Percentiles rank a stretch among this genome's conserved stretches.
These are phyloP conservation scores for Fistulinella staudtii DNA, from an alignment of 1,284 basidiomycete species.

Conservation along the genomic window DNA sequence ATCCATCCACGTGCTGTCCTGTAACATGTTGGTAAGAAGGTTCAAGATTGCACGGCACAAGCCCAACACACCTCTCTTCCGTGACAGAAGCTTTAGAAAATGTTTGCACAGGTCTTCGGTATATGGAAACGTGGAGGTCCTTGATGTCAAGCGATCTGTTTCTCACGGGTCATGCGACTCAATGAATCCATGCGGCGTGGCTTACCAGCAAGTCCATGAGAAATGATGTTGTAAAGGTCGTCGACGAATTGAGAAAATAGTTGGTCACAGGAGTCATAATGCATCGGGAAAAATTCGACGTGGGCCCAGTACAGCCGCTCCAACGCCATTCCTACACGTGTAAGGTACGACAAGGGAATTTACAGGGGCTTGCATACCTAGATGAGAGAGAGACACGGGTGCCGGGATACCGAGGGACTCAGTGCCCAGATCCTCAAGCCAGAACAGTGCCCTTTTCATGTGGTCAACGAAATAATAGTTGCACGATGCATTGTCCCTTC, in stretches of 20 bases:
- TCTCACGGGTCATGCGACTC: background rate
- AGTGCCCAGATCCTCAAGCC: slow-evolving; percentile 44
- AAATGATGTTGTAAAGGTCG: slow-evolving; percentile 38
- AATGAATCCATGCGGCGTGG: background rate
- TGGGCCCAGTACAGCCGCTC: slow-evolving; percentile 56
- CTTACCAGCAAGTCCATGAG: slow-evolving; percentile 34
- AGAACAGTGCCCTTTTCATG: slow-evolving; percentile 41
- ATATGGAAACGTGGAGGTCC: slow-evolving; percentile 42
- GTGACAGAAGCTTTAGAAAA: slow-evolving; percentile 24
- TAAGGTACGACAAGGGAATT: slow-evolving; percentile 9
- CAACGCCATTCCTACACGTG: slow-evolving; percentile 38
- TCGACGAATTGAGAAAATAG: slow-evolving; percentile 37
- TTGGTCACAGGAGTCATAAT: slow-evolving; percentile 38
- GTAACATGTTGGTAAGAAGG: background rate
- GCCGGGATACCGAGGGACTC: slow-evolving; percentile 40
- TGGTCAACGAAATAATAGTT: slow-evolving; percentile 58
- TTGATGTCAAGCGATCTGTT: slow-evolving; percentile 43
- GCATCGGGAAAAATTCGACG: slow-evolving; percentile 54
- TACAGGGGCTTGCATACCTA: slow-evolving; percentile 37
- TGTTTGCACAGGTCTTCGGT: slow-evolving; percentile 31
- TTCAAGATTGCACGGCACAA: background rate
- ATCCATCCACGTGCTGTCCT: slow-evolving; percentile 30
- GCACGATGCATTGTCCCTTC: slow-evolving; percentile 37
- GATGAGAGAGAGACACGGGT: slow-evolving; percentile 44
- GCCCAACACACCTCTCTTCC: slow-evolving; percentile 23